Base-by-base conservation (phyloP, 176 grass and related monocot genomes). In the Raddia distichophylla region DNA sequence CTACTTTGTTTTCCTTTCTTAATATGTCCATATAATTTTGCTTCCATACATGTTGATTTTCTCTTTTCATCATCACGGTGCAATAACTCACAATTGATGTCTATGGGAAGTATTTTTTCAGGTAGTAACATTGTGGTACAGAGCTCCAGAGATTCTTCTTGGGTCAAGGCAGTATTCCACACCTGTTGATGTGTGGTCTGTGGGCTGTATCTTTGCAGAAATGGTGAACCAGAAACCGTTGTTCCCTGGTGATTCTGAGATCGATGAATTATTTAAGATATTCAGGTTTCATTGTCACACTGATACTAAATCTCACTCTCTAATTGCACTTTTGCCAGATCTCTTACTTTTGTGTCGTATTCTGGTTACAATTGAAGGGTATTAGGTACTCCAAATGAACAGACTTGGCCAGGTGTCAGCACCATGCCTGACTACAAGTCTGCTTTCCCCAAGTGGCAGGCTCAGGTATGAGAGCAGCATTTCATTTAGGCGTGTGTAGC, bases 91-190 rank as follows among this genome's bases (percentile, higher is more conserved):
- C 53, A 81, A 60, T n/a, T 44, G 19, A 69, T 93, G 60, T 53
- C 2, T 84, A 32, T 71, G 71, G 61, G 46, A 60, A 79, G 62
- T 74, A 72, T 66, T 82, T 90, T 90, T 89, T 86, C 85, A 97
- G 94, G 94, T 97, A 18, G 94, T 97, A 58, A 97, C 94, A 20
- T 89, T 97, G 47, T 97, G 94, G 94, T 97, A 97, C 75, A 90
- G 94, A 82, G 91, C 94, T 76, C 94, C 94, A 69, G 94, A 97
- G 85, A 94, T 97, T 55, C 87, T 97, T 76, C 91, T 97, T 33
- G 94, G 94, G 57, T 84, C 94, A 0, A 82, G 91, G 73, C 89
- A 92, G 77, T 97, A 97, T 87, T 97, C 94, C 11, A 94, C 94
- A 49, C 94, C 94, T 47, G 94, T 97, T 65, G 94, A 97, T 88